Evolutionary conservation across 495 filamentous ascomycete genomes (phyloP), one percentile per base, ranked within the genome.

Genomic region (Hypoxylon rickii): DNA sequence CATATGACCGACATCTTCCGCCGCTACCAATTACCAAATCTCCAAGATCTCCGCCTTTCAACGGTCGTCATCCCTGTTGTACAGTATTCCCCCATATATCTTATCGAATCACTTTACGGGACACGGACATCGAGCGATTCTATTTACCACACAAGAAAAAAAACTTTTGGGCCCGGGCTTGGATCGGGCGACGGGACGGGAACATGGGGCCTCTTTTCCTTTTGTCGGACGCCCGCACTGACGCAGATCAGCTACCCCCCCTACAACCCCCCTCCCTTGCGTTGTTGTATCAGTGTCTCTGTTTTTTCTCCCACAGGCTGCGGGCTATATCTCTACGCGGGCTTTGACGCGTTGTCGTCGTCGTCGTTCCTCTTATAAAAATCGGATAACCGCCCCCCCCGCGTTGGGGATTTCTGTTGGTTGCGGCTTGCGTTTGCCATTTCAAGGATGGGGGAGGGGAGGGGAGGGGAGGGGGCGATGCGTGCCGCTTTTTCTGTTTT

Each of bases 61-160:
- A 45, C 33, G 39, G 49, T 58, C 53, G 54, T 40, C 32, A 49
- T 49, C 34, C 31, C 18, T 50, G 40, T 54, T 63, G 59, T 63
- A 63, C 59, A 63, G 26, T 54, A 63, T 42, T 50, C 46, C 22
- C 37, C 13, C 32, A n/a, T 36, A 26, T 4, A 51, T 51, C 46
- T 16, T 31, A 41, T 16, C 34, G 19, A 46, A 20, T 41, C 32
- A 37, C 31, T n/a, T 22, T 48, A 53, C 43, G 43, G 22, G 47
- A n/a, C 24, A 53, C 29, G 53, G 48, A 58, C 43, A 40, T 45
- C 34, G 31, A 57, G 16, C 29, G 42, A 53, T 37, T 12, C 20
- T 32, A 18, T 38, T 38, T 38, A 6, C 15, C 8, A 3, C 15
- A 13, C 4, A 44, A 7, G 8, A 58, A 58, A 57, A 49, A 44